Conservation (phyloP, 169 alveolate species). For the Eimeria falciformis region DNA sequence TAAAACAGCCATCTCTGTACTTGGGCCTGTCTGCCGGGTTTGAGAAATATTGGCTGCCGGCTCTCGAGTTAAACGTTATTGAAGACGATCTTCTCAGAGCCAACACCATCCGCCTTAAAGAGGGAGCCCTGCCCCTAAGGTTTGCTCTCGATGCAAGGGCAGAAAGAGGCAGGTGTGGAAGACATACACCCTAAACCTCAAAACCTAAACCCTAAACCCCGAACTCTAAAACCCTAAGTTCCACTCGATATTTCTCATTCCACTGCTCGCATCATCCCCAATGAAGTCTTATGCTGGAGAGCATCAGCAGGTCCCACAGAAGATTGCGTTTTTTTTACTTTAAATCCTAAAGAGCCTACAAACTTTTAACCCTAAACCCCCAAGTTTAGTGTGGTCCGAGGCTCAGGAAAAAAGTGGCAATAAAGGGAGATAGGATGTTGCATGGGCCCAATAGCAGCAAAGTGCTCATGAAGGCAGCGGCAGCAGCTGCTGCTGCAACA, state of each 20-base stretch:
- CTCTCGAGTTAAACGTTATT: constrained; percentile 39
- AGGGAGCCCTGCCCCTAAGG: constrained; percentile 71
- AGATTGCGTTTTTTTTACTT: too few relatives aligned
- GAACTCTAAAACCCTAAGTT: background rate
- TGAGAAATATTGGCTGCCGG: constrained; percentile 72
- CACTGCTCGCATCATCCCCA: background rate
- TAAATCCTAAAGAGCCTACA: too few relatives aligned
- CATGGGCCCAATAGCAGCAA: constrained; percentile 56
- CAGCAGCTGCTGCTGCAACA: constrained; percentile 48
- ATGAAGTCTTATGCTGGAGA: too few relatives aligned
- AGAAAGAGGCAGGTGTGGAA: constrained; percentile 20
- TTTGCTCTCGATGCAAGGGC: constrained; percentile 63
- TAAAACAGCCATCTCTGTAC: constrained; percentile 9
- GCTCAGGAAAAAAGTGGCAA: constrained; percentile 43
- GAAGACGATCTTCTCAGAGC: constrained; percentile 67
- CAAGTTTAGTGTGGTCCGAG: background rate
- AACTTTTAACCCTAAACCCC: background rate
- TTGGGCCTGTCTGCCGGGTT: constrained; percentile 65
- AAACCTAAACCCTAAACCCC: background rate
- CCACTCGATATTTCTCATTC: background rate
- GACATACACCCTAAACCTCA: background rate
- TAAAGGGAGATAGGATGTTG: constrained; percentile 27
- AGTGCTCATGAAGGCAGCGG: constrained; percentile 46
- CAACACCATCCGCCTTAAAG: constrained; percentile 23
- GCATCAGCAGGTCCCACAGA: too few relatives aligned